These are phyloP conservation scores for Clonostachys byssicola DNA, from an alignment of 2,329 filamentous ascomycete genomes.

Conservation along the genomic window DNA sequence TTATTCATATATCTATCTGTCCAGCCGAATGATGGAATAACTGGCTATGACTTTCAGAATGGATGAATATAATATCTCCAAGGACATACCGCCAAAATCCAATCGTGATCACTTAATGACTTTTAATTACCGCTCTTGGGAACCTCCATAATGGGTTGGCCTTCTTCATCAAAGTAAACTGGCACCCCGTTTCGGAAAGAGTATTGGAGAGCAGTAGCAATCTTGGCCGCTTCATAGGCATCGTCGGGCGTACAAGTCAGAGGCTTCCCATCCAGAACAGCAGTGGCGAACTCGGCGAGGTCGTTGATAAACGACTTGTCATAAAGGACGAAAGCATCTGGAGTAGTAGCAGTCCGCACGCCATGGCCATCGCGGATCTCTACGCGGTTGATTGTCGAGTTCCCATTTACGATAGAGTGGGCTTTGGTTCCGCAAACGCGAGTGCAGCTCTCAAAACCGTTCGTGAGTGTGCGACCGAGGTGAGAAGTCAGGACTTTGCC, in stretches of 20 bases:
- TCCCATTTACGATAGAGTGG: constrained; percentile 13
- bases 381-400: constrained; percentile 5
- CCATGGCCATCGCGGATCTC: neutral
- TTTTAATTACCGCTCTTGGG: neutral
- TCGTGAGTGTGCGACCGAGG: constrained; percentile 24
- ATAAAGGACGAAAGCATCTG: constrained; percentile 11
- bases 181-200: constrained; percentile 13
- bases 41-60: too few relatives aligned
- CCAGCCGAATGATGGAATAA: too few relatives aligned
- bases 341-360: constrained; percentile 1
- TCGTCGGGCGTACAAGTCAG: constrained; percentile 11
- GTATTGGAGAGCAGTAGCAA: constrained; percentile 11
- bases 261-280: constrained; percentile 9
- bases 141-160: constrained; percentile 10
- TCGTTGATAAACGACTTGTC: constrained; percentile 11
- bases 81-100: too few relatives aligned
- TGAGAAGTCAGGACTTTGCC: constrained; percentile 25
- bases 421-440: constrained; percentile 27
- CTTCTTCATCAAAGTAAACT: constrained; percentile 17
- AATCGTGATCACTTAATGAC: too few relatives aligned
- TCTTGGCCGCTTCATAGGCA: constrained; percentile 13
- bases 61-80: too few relatives aligned
- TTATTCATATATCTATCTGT: too few relatives aligned
- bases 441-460: constrained; percentile 25
- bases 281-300: constrained; percentile 10